Evolutionary conservation across 2,329 filamentous ascomycete species (phyloP).

Genomic region (Ascochyta pisi): DNA sequence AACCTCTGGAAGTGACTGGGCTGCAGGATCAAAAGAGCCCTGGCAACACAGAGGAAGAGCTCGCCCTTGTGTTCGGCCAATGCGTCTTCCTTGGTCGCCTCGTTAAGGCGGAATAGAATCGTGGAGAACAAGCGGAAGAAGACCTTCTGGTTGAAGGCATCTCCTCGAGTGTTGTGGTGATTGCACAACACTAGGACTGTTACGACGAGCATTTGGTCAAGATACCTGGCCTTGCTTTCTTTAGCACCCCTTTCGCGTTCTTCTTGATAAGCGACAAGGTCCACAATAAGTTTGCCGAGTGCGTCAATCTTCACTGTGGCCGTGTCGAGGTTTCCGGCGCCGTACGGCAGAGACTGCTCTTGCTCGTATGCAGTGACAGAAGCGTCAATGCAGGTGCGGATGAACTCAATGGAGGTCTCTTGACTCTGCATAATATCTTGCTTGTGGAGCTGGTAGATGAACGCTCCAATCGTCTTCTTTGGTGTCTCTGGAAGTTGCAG

Average conservation of each 20-base stretch:
- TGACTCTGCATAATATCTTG: conserved; percentile 74
- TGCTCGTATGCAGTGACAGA: conserved; percentile 81
- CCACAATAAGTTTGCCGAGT: conserved; percentile 78
- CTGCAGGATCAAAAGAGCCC: conserved; percentile 74
- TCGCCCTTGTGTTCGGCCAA: conserved; percentile 65
- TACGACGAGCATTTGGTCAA: conserved; percentile 81
- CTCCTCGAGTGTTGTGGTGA: conserved; percentile 80
- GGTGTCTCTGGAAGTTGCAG: conserved; percentile 79
- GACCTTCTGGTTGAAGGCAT: conserved; percentile 83
- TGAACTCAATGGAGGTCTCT: conserved; percentile 80
- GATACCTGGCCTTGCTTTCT: conserved; percentile 70
- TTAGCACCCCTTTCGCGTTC: conserved; percentile 65
- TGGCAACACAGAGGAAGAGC: conserved; percentile 74
- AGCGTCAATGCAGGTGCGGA: conserved; percentile 80
- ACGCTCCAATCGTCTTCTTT: conserved; percentile 74
- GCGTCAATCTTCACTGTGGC: conserved; percentile 76
- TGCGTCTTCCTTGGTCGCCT: conserved; percentile 56
- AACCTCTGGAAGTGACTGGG: conserved; percentile 83
- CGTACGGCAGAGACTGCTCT: conserved; percentile 64
- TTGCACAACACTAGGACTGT: conserved; percentile 82
- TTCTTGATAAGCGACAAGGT: conserved; percentile 75
- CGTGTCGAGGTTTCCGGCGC: conserved; percentile 63
- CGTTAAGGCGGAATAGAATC: conserved; percentile 78
- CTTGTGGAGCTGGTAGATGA: conserved; percentile 83
- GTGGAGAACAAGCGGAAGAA: conserved; percentile 91